Evolutionary conservation across 768 basidiomycete species (phyloP).

Genomic region (Agaricus sinodeliciosus): DNA sequence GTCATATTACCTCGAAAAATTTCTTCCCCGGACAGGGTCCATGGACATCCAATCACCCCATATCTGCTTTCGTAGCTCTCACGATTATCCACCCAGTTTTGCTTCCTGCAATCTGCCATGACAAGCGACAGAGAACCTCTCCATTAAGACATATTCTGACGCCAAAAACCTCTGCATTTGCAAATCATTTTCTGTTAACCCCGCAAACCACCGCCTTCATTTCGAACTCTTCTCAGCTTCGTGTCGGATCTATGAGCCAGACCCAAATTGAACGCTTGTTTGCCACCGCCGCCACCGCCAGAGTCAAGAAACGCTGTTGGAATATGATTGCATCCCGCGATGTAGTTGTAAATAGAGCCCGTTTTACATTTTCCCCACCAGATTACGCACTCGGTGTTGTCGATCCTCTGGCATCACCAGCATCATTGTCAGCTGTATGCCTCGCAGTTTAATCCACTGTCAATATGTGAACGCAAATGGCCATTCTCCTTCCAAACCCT

Average conservation of each 20-base stretch:
- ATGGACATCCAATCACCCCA: not conserved
- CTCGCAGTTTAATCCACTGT: slow-evolving; percentile 1
- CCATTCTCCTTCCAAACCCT: not conserved
- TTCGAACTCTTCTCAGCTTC: not conserved
- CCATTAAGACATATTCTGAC: not conserved
- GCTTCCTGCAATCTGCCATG: not conserved
- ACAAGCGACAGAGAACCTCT: not conserved
- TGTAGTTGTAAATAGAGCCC: not conserved
- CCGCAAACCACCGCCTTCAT: not conserved
- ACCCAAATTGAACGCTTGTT: not conserved
- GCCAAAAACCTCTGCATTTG: not conserved
- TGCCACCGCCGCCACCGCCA: slow-evolving; percentile 4
- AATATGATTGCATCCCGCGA: not conserved
- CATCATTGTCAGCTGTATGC: slow-evolving; percentile 4
- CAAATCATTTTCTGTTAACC: not conserved
- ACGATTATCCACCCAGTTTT: not conserved
- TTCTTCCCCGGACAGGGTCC: slow-evolving; percentile 4
- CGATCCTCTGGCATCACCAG: slow-evolving; percentile 6
- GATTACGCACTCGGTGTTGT: not conserved
- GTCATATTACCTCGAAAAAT: slow-evolving; percentile 8
- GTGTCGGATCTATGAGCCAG: not conserved
- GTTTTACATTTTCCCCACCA: not conserved
- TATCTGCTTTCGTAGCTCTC: not conserved
- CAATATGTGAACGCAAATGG: not conserved
- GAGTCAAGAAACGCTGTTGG: not conserved